Evolutionary conservation across 352 stramenopile genomes (phyloP), one percentile per base, ranked within the genome.

Genomic region (Globisporangium rhizosaccharum): DNA sequence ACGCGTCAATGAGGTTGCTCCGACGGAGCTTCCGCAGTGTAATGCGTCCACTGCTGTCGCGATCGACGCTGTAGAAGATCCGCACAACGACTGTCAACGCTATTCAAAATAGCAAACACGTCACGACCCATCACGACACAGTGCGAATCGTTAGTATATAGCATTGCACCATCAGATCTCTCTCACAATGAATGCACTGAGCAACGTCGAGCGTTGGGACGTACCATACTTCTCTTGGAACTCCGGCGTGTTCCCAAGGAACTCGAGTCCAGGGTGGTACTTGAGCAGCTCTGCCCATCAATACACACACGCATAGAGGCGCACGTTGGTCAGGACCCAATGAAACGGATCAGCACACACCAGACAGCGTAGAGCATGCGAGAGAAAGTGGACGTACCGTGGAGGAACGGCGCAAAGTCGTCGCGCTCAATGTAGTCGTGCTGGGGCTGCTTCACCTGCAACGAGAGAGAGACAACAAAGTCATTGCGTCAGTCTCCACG

Each of bases 151-250:
- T 36, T 18, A 52, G 17, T 15, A 8, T 54, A 20, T 3, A 37
- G n/a, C 15, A 49, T 26, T 33, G 28, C 28, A 53, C 6, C 41
- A 56, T 4, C n/a, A 45, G n/a, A 15, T 51, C 49, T 8, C 41
- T 9, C 41, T 6, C 14, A 47, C 14, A 23, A 47, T 18, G 41
- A 20, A 20, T 20, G 39, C 3, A 45, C 14, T 18, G 39, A 45
- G 39, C 39, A 12, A n/a, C 8, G 3, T n/a, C 14, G 23, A 47
- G 0, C 8, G 17, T 28, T 7, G n/a, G 25, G 18, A 59, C 67
- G 9, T 62, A 91, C 82, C 85, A 76, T 99, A 99, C 87, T 99
- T 99, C 66, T 99, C 94, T 77, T 99, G 97, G 78, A 99, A 99
- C 68, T 99, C 97, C n/a, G 94, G 90, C 59, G 98, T 98, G 51